Percentiles rank a stretch among this genome's conserved stretches.
Conservation (phyloP, 2,329 filamentous ascomycete genomes). For the Chaetomiaceae sp. region DNA sequence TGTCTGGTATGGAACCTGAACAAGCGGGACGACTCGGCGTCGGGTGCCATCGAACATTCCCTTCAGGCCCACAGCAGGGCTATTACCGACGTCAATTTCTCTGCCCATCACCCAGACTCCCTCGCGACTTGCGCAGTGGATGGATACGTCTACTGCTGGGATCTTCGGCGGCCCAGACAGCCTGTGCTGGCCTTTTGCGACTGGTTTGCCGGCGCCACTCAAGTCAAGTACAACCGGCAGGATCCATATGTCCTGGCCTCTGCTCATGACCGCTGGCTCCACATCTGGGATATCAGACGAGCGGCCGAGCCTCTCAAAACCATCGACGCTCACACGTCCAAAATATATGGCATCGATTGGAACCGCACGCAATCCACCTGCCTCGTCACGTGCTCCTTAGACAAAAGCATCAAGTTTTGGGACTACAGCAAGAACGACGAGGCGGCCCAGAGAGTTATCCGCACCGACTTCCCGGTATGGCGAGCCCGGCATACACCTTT, state of each 20-base stretch:
- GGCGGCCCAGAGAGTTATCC: conserved; percentile 69
- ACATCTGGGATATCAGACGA: conserved; percentile 85
- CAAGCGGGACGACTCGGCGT: conserved; percentile 66
- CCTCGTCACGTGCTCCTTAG: conserved; percentile 82
- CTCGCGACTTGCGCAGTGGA: conserved; percentile 89
- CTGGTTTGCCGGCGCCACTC: conserved; percentile 89
- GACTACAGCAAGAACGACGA: conserved; percentile 63
- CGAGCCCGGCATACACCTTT: conserved; percentile 88
- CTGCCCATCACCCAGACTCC: conserved; percentile 83
- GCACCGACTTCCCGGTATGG: conserved; percentile 84
- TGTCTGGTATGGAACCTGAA: conserved; percentile 92
- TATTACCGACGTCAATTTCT: conserved; percentile 96
- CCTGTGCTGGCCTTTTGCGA: conserved; percentile 81
- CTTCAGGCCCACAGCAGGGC: conserved; percentile 78
- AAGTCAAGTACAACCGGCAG: conserved; percentile 91
- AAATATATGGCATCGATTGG: conserved; percentile 96
- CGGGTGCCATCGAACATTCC: conserved; percentile 75
- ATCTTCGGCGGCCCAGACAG: conserved; percentile 68
- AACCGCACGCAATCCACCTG: conserved; percentile 69
- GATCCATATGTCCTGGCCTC: conserved; percentile 84
- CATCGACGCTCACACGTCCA: conserved; percentile 83
- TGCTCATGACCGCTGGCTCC: conserved; percentile 80
- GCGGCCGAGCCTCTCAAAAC: conserved; percentile 74
- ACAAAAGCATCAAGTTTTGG: conserved; percentile 93
- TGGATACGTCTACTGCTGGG: conserved; percentile 91